Evolutionary conservation across 495 filamentous ascomycete genomes (phyloP).

Genomic region (Darksidea phi): DNA sequence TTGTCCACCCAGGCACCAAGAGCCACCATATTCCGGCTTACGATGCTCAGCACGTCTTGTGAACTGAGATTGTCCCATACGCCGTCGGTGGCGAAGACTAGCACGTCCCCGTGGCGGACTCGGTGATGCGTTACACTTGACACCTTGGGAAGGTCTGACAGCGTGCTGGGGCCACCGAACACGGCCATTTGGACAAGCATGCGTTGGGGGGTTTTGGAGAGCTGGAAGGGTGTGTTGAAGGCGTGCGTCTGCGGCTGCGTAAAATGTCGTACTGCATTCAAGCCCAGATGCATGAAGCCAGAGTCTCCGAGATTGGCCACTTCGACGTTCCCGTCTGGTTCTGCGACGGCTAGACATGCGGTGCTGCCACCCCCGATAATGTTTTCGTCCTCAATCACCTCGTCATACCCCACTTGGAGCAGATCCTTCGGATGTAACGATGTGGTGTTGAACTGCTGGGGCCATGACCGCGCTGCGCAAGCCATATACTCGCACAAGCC

Average conservation of each 20-base stretch:
- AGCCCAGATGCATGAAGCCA: constrained; percentile 82
- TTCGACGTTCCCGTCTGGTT: constrained; percentile 68
- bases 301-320: constrained; percentile 97
- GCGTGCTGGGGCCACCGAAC: constrained; percentile 71
- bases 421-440: constrained; percentile 63
- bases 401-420: constrained; percentile 80
- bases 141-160: constrained; percentile 79
- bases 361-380: constrained; percentile 87
- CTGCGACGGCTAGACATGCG: constrained; percentile 75
- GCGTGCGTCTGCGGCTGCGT: constrained; percentile 89
- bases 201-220: constrained; percentile 79
- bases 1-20: constrained; percentile 70
- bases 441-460: constrained; percentile 45
- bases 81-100: constrained; percentile 89
- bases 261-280: constrained; percentile 76
- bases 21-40: constrained; percentile 69
- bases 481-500: constrained; percentile 93
- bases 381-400: constrained; percentile 66
- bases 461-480: constrained; percentile 52
- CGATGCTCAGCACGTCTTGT: constrained; percentile 77
- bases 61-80: constrained; percentile 96
- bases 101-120: constrained; percentile 84
- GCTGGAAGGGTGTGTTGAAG: constrained; percentile 96
- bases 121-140: constrained; percentile 72
- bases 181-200: constrained; percentile 71